These are phyloP conservation scores for Tuctoria greenei DNA, from an alignment of 176 grass and related monocot genomes.

Conservation along the genomic window DNA sequence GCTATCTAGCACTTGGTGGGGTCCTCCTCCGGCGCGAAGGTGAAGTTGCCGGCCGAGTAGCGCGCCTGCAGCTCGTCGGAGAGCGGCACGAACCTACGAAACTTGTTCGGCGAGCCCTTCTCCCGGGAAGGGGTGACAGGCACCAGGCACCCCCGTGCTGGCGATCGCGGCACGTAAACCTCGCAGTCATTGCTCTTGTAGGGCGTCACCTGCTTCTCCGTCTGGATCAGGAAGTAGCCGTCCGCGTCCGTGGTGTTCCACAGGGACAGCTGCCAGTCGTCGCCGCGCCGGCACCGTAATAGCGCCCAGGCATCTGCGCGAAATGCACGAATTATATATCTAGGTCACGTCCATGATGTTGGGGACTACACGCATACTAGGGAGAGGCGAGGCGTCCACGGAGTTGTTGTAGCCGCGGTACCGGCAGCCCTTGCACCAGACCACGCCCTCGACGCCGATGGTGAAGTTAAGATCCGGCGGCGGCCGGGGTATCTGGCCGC, in stretches of 20 bases:
- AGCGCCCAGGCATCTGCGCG: slow-evolving; percentile 43
- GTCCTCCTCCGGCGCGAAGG: slow-evolving; percentile 43
- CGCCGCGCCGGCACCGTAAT: slow-evolving; percentile 49
- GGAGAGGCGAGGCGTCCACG: slow-evolving; percentile 38
- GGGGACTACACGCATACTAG: not conserved
- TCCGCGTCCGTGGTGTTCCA: slow-evolving; percentile 32
- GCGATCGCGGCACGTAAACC: slow-evolving; percentile 48
- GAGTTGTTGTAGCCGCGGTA: slow-evolving; percentile 32
- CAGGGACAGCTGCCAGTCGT: slow-evolving; percentile 20
- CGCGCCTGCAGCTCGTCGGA: slow-evolving; percentile 37
- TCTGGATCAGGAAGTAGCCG: slow-evolving; percentile 68
- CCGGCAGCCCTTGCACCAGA: slow-evolving; percentile 46
- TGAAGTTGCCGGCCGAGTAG: slow-evolving; percentile 48
- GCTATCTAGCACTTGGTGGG: slow-evolving; percentile 27
- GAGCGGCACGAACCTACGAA: slow-evolving; percentile 43
- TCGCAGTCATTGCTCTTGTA: slow-evolving; percentile 59
- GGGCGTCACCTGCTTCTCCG: slow-evolving; percentile 40
- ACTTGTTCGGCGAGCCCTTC: slow-evolving; percentile 39
- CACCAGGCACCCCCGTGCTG: slow-evolving; percentile 30
- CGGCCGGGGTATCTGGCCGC: slow-evolving; percentile 34
- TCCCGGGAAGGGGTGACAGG: slow-evolving; percentile 10
- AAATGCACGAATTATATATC: not conserved
- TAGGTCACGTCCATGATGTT: not conserved
- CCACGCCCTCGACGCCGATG: slow-evolving; percentile 45
- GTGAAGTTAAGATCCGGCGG: slow-evolving; percentile 43